Evolutionary conservation across 805 yeast genomes (phyloP).

Genomic region (Cyberlindnera xylosilytica): DNA sequence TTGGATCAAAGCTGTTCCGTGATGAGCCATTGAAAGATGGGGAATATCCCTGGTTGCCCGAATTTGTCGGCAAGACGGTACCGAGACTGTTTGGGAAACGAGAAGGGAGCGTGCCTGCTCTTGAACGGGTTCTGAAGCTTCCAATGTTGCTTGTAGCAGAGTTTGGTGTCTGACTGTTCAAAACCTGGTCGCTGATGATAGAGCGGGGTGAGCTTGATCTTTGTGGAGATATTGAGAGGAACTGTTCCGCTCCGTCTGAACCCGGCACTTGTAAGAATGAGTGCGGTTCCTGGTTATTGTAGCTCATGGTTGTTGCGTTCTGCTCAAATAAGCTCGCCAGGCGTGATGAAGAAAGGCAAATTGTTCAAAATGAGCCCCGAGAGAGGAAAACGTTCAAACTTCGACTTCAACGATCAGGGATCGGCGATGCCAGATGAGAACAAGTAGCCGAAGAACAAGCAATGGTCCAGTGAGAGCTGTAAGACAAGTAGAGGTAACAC

Average conservation of each 20-base stretch:
- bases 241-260: constrained; percentile 18
- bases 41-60: constrained; percentile 11
- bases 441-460: too few species aligned
- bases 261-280: constrained; percentile 21
- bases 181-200: constrained; percentile 20
- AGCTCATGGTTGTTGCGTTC: constrained; percentile 10
- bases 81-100: constrained; percentile 37
- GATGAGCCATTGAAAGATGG: constrained; percentile 20
- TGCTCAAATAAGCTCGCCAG: too few species aligned
- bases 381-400: too few species aligned
- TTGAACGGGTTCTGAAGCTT: constrained; percentile 50
- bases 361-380: too few species aligned
- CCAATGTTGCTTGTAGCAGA: constrained; percentile 33
- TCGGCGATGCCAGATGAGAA: too few species aligned
- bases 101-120: constrained; percentile 81
- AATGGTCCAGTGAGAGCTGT: too few species aligned
- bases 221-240: constrained; percentile 23
- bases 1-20: constrained; percentile 18
- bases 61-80: constrained; percentile 19
- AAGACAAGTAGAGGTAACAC: too few species aligned
- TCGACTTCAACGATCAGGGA: too few species aligned
- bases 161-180: constrained; percentile 15
- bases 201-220: constrained; percentile 28
- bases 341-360: too few species aligned
- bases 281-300: constrained; percentile 22